Conservation (phyloP, 164 flowering plant genomes). For the Houttuynia cordata region DNA sequence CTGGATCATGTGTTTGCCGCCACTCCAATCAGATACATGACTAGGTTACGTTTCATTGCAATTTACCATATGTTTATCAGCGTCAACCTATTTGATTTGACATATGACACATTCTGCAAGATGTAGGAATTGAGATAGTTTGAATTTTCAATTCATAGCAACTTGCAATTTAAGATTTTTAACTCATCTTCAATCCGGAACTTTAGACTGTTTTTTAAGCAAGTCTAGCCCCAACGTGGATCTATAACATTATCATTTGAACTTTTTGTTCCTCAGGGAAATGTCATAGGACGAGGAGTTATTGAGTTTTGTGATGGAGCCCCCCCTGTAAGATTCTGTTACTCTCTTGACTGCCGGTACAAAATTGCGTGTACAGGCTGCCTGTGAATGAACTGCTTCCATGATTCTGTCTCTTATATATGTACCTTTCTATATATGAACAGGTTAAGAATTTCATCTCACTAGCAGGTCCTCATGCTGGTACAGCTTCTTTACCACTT, state of each 20-base stretch:
- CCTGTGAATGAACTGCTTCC: no score
- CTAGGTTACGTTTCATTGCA: not conserved
- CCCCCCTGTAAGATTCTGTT: conserved; percentile 56
- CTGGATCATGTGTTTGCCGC: no score
- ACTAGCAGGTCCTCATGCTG: conserved; percentile 96
- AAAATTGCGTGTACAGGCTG: no score
- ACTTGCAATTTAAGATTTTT: not conserved
- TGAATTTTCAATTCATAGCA: not conserved
- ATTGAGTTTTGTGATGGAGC: conserved; percentile 80
- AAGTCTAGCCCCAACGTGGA: not conserved
- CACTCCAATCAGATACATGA: not conserved
- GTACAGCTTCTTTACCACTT: conserved; percentile 89
- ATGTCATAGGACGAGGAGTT: conserved; percentile 75
- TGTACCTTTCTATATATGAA: conserved; percentile 7
- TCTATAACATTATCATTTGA: not conserved
- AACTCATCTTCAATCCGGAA: not conserved
- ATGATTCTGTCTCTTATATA: not conserved
- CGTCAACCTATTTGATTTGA: not conserved
- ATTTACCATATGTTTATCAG: no score
- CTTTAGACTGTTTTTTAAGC: not conserved
- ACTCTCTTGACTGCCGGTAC: not conserved
- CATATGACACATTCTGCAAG: not conserved
- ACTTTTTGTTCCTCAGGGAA: conserved; percentile 44
- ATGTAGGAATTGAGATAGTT: not conserved
- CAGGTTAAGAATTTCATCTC: conserved; percentile 86